These are phyloP conservation scores for Poronia punctata DNA, from an alignment of 495 filamentous ascomycete genomes.

Conservation along the genomic window DNA sequence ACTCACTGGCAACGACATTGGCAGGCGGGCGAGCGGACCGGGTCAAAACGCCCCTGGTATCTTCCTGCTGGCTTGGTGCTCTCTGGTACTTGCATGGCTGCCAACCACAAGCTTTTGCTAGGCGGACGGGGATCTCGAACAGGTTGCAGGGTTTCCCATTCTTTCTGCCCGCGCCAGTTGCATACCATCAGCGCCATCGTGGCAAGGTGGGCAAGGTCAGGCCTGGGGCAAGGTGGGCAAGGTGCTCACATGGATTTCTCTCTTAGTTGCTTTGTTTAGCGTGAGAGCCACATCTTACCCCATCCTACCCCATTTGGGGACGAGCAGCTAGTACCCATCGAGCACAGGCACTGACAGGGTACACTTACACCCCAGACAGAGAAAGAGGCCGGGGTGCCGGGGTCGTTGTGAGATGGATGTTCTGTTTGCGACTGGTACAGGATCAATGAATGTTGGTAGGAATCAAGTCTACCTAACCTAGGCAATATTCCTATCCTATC, in stretches of 20 bases:
- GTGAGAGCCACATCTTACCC: conserved; percentile 15
- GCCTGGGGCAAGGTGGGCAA: conserved; percentile 6
- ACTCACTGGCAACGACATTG: conserved; percentile 8
- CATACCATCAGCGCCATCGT: neutral
- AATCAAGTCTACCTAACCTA: too few relatives aligned
- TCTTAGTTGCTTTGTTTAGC: conserved; percentile 13
- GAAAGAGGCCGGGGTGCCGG: conserved; percentile 2
- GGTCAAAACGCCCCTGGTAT: conserved; percentile 9
- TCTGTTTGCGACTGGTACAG: too few relatives aligned
- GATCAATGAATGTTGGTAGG: too few relatives aligned
- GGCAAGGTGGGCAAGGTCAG: too few relatives aligned
- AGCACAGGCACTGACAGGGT: neutral
- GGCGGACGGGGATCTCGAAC: conserved; percentile 7
- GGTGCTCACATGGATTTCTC: conserved; percentile 15
- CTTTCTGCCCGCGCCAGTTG: neutral
- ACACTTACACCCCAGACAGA: conserved; percentile 2
- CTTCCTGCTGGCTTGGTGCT: too few relatives aligned
- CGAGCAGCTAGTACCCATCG: too few relatives aligned
- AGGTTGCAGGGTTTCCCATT: neutral
- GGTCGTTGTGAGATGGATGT: too few relatives aligned
- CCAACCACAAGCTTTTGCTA: conserved; percentile 14
- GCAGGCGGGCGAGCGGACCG: conserved; percentile 26
- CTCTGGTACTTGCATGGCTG: conserved; percentile 16
- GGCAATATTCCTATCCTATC: too few relatives aligned
- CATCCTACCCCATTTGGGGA: conserved; percentile 7